Evolutionary conservation across 345 rosid genomes (phyloP).

Genomic region (Salix dunnii): DNA sequence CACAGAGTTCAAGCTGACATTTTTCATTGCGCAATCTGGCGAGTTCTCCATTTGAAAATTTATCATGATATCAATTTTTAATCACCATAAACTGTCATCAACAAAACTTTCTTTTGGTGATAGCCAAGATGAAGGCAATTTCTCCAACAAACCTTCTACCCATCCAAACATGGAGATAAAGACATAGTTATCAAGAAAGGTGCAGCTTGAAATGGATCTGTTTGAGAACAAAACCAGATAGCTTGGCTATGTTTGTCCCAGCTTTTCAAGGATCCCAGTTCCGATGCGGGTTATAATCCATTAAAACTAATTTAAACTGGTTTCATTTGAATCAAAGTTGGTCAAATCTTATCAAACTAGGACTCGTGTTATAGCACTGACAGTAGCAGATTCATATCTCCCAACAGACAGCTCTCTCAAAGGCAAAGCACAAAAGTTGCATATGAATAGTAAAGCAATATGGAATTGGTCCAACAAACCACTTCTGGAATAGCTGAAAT

Average conservation of each 20-base stretch:
- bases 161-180: too few relatives aligned
- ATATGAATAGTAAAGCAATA: neutral
- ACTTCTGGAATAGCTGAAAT: constrained; percentile 75
- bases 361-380: neutral
- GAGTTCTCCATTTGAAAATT: too few relatives aligned
- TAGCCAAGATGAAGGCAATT: too few relatives aligned
- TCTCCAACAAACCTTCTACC: too few relatives aligned
- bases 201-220: neutral
- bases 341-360: neutral
- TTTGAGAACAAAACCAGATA: neutral
- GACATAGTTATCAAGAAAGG: neutral
- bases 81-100: too few relatives aligned
- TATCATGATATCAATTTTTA: too few relatives aligned
- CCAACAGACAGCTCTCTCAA: too few relatives aligned
- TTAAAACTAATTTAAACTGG: neutral
- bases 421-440: neutral
- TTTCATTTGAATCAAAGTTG: neutral
- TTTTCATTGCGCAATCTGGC: too few relatives aligned
- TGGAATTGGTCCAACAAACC: constrained; percentile 44
- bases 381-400: neutral
- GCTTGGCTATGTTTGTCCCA: neutral
- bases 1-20: too few relatives aligned
- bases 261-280: neutral
- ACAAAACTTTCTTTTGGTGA: too few relatives aligned
- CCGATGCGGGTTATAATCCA: neutral